Conservation (phyloP, 805 yeast species). For the Kodamaea neixiangensis region DNA sequence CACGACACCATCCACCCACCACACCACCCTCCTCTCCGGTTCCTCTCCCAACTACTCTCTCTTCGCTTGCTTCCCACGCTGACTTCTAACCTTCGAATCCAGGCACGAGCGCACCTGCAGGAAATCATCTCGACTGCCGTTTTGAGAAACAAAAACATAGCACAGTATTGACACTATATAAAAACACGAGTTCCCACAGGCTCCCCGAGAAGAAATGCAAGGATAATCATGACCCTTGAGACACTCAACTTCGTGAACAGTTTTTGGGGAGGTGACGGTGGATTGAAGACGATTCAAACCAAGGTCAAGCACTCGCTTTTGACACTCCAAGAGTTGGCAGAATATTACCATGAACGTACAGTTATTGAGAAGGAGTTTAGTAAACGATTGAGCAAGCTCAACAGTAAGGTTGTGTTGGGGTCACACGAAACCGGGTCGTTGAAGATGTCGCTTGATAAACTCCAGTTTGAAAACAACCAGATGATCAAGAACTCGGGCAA, state of each 20-base stretch:
- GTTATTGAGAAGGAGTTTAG: constrained; percentile 75
- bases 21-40: too few species aligned
- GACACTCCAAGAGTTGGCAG: constrained; percentile 45
- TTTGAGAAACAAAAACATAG: too few species aligned
- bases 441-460: constrained; percentile 57
- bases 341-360: constrained; percentile 43
- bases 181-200: background rate
- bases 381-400: constrained; percentile 51
- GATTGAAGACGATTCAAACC: constrained; percentile 54
- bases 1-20: too few species aligned
- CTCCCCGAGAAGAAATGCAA: background rate
- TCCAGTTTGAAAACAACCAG: constrained; percentile 59
- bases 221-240: constrained; percentile 8
- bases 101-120: too few species aligned
- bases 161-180: too few species aligned
- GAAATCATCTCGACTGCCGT: too few species aligned
- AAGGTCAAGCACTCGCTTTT: constrained; percentile 60
- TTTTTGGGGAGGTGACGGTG: constrained; percentile 68
- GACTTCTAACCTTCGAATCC: too few species aligned
- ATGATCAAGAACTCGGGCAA: constrained; percentile 59
- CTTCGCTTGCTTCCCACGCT: too few species aligned
- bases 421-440: constrained; percentile 60
- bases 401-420: constrained; percentile 51
- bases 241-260: constrained; percentile 39
- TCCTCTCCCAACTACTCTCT: too few species aligned